phyloP scores from a whole-genome alignment of 305 asterid species.

The Fraxinus albicans region DNA sequence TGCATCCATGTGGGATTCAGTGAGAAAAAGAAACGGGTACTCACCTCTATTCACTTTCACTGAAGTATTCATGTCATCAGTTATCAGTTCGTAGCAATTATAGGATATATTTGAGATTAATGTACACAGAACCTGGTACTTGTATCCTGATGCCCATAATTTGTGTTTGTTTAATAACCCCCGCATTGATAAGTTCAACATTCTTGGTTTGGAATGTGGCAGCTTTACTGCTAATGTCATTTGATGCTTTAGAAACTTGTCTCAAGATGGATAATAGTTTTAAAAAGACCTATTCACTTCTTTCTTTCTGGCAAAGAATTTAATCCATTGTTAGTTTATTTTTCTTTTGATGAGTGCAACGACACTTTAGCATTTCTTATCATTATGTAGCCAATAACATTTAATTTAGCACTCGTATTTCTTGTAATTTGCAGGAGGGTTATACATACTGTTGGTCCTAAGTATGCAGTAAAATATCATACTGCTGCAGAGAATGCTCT shows the following conservation, averaged over 20 bases:
- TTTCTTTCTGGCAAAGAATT: no score
- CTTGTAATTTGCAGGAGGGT: slow-evolving; percentile 62
- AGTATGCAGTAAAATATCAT: slow-evolving; percentile 89
- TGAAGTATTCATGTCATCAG: not conserved
- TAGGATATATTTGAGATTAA: slow-evolving; percentile 1
- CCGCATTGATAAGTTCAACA: no score
- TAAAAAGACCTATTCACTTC: no score
- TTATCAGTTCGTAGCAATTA: not conserved
- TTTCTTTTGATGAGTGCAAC: no score
- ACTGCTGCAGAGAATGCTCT: slow-evolving; percentile 96
- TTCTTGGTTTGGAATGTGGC: no score
- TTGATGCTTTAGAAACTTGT: no score
- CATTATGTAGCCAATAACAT: not conserved
- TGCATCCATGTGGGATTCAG: not conserved
- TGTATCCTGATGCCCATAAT: not conserved
- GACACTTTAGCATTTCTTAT: not conserved
- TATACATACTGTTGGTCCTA: slow-evolving; percentile 94
- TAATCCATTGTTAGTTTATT: no score
- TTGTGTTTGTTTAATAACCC: slow-evolving; percentile 2
- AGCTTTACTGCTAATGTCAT: no score
- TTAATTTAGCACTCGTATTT: slow-evolving; percentile 2
- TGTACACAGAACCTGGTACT: not conserved
- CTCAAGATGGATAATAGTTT: no score
- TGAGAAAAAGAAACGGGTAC: not conserved
- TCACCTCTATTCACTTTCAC: not conserved